These are phyloP conservation scores for Volvox reticuliferus DNA, from an alignment of 139 green algal species.

Conservation along the genomic window DNA sequence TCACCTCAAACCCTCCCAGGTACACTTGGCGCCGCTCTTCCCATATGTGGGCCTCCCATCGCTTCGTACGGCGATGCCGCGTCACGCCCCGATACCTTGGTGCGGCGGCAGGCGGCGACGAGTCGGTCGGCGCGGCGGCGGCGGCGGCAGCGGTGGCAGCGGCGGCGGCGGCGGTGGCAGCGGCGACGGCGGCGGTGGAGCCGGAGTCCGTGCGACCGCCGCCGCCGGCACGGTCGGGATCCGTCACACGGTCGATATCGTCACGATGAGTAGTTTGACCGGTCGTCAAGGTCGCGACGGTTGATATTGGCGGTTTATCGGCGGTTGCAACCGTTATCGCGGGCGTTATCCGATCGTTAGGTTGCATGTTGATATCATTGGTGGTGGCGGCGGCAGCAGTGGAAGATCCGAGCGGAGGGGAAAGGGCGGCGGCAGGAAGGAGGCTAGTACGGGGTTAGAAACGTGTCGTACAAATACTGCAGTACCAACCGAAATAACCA, in stretches of 20 bases:
- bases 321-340: background rate
- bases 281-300: background rate
- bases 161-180: background rate
- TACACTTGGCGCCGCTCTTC: constrained; percentile 49
- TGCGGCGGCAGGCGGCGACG: background rate
- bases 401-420: background rate
- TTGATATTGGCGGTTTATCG: background rate
- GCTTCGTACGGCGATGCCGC: constrained; percentile 43
- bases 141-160: background rate
- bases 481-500: no score
- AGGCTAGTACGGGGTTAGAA: constrained; percentile 6
- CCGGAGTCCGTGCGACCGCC: background rate
- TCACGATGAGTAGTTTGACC: background rate
- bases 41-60: constrained; percentile 59
- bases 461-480: no score
- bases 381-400: background rate
- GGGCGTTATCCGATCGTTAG: no score
- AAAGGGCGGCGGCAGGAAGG: background rate
- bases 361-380: background rate
- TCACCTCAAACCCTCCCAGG: constrained; percentile 54
- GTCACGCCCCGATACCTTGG: constrained; percentile 39
- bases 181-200: background rate
- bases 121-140: background rate
- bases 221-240: background rate
- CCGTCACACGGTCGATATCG: no score